Percentiles rank a stretch among this genome's conserved stretches.
These are phyloP conservation scores for Pseudognaphalium luteoalbum DNA, from an alignment of 129 eudicot species.

Conservation along the genomic window DNA sequence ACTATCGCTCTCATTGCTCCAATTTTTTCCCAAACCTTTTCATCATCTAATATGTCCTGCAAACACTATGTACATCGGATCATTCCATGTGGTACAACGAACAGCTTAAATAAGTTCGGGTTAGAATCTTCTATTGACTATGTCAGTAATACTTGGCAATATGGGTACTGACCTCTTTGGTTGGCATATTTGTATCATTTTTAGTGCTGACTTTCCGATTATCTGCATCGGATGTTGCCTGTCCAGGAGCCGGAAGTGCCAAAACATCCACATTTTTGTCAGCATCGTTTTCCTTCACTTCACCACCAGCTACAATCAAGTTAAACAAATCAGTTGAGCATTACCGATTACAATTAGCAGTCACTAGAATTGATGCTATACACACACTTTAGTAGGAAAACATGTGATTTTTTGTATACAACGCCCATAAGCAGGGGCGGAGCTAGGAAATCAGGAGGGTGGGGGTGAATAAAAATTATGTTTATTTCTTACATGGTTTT, in stretches of 20 bases:
- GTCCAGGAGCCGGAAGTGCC: constrained; percentile 24
- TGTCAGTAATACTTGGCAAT: not conserved
- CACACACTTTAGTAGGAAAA: not conserved
- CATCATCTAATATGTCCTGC: constrained; percentile 40
- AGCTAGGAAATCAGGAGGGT: too few relatives aligned
- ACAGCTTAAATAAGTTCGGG: not conserved
- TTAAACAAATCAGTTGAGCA: not conserved
- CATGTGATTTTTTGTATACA: too few relatives aligned
- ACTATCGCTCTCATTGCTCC: constrained; percentile 63
- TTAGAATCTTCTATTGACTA: not conserved
- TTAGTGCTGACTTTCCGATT: constrained; percentile 6
- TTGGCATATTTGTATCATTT: constrained; percentile 4
- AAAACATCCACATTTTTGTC: constrained; percentile 16
- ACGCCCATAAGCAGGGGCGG: too few relatives aligned
- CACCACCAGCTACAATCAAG: constrained; percentile 25
- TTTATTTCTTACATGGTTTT: too few relatives aligned
- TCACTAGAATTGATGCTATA: not conserved
- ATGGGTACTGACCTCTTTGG: constrained; percentile 26
- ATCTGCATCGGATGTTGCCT: constrained; percentile 9
- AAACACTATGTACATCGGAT: not conserved
- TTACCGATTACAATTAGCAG: not conserved
- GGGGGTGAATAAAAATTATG: too few relatives aligned
- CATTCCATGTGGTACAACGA: not conserved
- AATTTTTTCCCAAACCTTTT: constrained; percentile 65
- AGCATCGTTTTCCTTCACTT: not conserved